A percentile compares a stretch with the other conserved stretches of the same genome.
Evolutionary conservation across 202 grass and related monocot genomes (phyloP).

Genomic region (Panicum virgatum): DNA sequence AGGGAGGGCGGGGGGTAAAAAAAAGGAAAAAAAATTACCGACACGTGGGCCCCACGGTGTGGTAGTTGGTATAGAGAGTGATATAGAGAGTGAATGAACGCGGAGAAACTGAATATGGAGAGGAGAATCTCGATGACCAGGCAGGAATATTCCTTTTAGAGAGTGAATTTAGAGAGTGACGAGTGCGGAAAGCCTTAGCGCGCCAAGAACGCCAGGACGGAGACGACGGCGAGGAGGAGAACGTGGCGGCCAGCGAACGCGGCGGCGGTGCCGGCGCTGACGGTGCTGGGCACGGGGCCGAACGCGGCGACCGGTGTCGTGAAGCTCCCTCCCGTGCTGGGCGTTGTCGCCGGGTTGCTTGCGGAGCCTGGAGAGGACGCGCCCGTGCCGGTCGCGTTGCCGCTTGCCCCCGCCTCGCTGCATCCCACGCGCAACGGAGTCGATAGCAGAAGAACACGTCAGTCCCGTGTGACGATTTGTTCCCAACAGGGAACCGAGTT

Average conservation of each 20-base stretch:
- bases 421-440: not conserved
- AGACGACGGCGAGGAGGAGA: slow-evolving; percentile 27
- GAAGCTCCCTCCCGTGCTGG: slow-evolving; percentile 41
- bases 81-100: too few species aligned
- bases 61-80: too few species aligned
- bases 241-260: not conserved
- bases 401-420: slow-evolving; percentile 34
- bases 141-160: too few species aligned
- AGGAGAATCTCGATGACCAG: too few species aligned
- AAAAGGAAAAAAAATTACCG: too few species aligned
- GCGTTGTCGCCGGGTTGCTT: slow-evolving; percentile 12
- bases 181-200: too few species aligned
- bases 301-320: slow-evolving; percentile 39
- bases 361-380: slow-evolving; percentile 26
- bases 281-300: slow-evolving; percentile 36
- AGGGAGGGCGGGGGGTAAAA: too few species aligned
- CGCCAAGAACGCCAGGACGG: slow-evolving; percentile 25
- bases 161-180: too few species aligned
- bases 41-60: too few species aligned
- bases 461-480: too few species aligned
- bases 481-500: not conserved
- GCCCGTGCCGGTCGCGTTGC: not conserved
- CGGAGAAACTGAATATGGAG: too few species aligned
- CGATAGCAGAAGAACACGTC: not conserved
- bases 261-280: not conserved